Base-by-base conservation (phyloP, 2,329 filamentous ascomycete genomes). In the Magnaporthiopsis rhizophila region DNA sequence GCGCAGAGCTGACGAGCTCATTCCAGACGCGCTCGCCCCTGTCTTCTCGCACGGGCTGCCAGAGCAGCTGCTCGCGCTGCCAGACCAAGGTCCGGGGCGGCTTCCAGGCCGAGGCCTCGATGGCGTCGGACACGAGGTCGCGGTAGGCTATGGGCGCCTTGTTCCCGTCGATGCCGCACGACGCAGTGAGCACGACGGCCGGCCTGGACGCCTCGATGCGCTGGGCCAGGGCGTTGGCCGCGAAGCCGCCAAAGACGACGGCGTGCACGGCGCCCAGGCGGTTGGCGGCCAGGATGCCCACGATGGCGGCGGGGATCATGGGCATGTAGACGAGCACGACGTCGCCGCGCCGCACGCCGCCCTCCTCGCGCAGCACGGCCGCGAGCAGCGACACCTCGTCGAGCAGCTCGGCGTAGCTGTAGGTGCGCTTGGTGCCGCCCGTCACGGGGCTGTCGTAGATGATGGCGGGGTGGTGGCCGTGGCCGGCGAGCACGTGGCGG, bases 271-370 rank as follows among this genome's bases (percentile, higher is more conserved):
- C 94, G 13, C 93, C 94, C 0, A 97, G 81, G 12, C 92, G 86
- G 66, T 87, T 87, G 65, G 90, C 85, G 30, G 94, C 92, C 4
- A 97, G 85, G 68, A 95, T 92, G 12, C 90, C 93, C 67, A 96
- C 86, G n/a, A 97, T 74, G 1, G 92, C 90, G 0, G 91, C 88
- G 0, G 94, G 93, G 58, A 97, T 91, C 93, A 97, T 97, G 64
- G 93, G 93, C 93, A 97, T 97, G 76, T 97, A 98, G 34, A 97
- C 85, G 67, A 97, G 82, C 7, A 97, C 91, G 0, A 95, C 89
- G 78, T 97, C 91, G 1, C 93, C 92, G 75, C 85, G 91, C 69
- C 82, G 81, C 6, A 97, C 89, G 0, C 92, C 89, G 0, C 92
- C 92, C 70, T 94, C 88, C 73, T 95, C 90, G 64, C 89, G 80